Evolutionary conservation across 352 stramenopile species (phyloP).

Genomic region (Peronosclerospora sorghi): DNA sequence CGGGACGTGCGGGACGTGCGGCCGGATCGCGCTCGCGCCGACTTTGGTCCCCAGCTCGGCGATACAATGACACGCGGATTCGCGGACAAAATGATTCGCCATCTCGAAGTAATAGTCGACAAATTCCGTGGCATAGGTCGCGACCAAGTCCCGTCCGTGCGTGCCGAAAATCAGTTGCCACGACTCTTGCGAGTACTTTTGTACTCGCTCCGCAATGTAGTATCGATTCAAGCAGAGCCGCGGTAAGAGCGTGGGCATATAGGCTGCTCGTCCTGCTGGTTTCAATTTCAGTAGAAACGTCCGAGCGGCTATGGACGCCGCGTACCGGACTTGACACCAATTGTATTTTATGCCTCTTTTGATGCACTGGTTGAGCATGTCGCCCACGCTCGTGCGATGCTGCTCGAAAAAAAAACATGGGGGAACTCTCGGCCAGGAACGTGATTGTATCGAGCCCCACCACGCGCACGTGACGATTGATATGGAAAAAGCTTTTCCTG

Average conservation of each 20-base stretch:
- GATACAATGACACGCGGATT: conserved; percentile 93
- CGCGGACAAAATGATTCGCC: conserved; percentile 91
- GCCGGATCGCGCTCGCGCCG: conserved; percentile 43
- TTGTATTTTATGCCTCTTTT: conserved; percentile 89
- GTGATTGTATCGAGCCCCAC: conserved; percentile 81
- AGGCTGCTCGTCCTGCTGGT: conserved; percentile 33
- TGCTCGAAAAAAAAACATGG: conserved; percentile 35
- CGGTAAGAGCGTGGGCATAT: conserved; percentile 80
- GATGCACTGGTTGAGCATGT: conserved; percentile 52
- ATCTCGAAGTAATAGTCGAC: conserved; percentile 94
- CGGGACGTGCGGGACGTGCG: conserved; percentile 55
- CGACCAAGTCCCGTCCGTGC: conserved; percentile 74
- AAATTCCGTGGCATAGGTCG: conserved; percentile 79
- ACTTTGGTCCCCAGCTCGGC: conserved; percentile 91
- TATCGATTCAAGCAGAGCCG: conserved; percentile 96
- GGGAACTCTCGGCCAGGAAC: conserved; percentile 37
- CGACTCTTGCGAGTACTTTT: conserved; percentile 93
- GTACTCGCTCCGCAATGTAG: conserved; percentile 94
- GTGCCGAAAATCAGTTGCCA: conserved; percentile 87
- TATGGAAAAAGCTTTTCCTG: conserved; percentile 81
- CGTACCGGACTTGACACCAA: conserved; percentile 96
- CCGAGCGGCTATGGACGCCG: conserved; percentile 85
- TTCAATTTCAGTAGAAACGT: conserved; percentile 80
- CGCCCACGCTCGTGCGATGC: conserved; percentile 26
- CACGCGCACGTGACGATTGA: conserved; percentile 92